Evolutionary conservation across 75 land plant genomes (phyloP), one percentile per base, ranked within the genome.

Genomic region (Pseudotsuga menziesii): DNA sequence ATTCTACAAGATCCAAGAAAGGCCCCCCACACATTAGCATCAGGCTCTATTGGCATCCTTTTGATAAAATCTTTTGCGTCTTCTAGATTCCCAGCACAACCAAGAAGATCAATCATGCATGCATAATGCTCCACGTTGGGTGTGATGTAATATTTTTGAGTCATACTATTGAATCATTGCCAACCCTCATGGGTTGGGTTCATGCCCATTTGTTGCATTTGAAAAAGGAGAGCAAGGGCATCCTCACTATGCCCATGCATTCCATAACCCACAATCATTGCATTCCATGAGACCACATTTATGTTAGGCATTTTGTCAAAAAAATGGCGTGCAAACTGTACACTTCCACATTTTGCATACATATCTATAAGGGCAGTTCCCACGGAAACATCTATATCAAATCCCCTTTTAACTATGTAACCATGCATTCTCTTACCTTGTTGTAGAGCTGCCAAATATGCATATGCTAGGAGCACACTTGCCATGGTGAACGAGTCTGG

Each of bases 161-260:
- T 60, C 80, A 82, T 82, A 25, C 58, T 11, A 41, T 66, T 25
- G 36, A 82, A 78, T 63, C 55, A 62, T 76, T 62, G 75, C 56
- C 61, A 74, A 5, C 77, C 83, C 56, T 77, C 44, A 32, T 56
- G 58, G 54, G 74, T 75, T 14, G 84, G 84, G 9, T 36, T 29
- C n/a, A 83, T 36, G 13, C 81, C 81, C 29, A 2, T 67, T 29
- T 55, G 25, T 70, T 77, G 81, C 91, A 89, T 89, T 59, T 6
- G 23, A 20, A 57, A 61, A 76, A 80, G 86, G 73, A 83, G 57
- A 8, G 70, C 15, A 14, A 85, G 58, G 39, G 84, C 87, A 70
- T 83, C 82, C 61, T 27, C 25, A 29, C 44, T 2, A 27, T 78
- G 27, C 19, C 26, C n/a, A 22, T 71, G 69, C 6, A 32, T 7